A percentile compares a stretch with the other conserved stretches of the same genome.
phyloP scores from a whole-genome alignment of 805 yeast species.

The Lachancea quebecensis region DNA sequence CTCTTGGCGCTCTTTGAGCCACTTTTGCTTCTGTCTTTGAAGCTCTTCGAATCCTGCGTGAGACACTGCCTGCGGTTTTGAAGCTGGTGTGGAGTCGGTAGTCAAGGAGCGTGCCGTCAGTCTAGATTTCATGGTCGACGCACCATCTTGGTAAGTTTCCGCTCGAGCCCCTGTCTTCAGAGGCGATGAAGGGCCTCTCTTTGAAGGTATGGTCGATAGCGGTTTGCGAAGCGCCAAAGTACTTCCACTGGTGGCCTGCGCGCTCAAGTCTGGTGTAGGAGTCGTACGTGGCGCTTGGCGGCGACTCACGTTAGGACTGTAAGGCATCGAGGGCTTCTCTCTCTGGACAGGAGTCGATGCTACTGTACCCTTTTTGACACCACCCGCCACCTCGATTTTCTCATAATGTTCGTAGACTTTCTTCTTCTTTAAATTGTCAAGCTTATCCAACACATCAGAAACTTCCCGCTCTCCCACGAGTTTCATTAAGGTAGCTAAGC shows the following conservation, averaged over 20 bases:
- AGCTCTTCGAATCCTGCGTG: slow-evolving; percentile 30
- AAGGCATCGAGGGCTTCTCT: slow-evolving; percentile 4
- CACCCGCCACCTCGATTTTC: slow-evolving; percentile 12
- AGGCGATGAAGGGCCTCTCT: slow-evolving; percentile 68
- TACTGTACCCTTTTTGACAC: not conserved
- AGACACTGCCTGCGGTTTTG: not conserved
- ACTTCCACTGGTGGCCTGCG: slow-evolving; percentile 6
- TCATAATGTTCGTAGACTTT: slow-evolving; percentile 59
- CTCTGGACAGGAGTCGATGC: not conserved
- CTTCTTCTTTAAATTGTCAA: slow-evolving; percentile 68
- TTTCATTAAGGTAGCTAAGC: slow-evolving; percentile 76
- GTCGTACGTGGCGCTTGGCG: not conserved
- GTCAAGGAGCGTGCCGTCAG: slow-evolving; percentile 25
- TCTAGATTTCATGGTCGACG: slow-evolving; percentile 38
- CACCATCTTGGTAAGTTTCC: slow-evolving; percentile 17
- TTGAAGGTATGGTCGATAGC: slow-evolving; percentile 47
- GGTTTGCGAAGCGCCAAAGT: slow-evolving; percentile 13
- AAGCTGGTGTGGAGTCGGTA: slow-evolving; percentile 1
- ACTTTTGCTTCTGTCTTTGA: slow-evolving; percentile 43
- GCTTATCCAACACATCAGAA: slow-evolving; percentile 51
- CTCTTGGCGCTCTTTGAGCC: slow-evolving; percentile 30
- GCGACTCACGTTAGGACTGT: slow-evolving; percentile 4
- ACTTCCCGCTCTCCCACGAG: slow-evolving; percentile 65
- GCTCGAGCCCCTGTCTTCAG: slow-evolving; percentile 33
- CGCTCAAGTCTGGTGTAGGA: not conserved